Evolutionary conservation across 169 alveolate genomes (phyloP).

Genomic region (Amoebophrya sp.): DNA sequence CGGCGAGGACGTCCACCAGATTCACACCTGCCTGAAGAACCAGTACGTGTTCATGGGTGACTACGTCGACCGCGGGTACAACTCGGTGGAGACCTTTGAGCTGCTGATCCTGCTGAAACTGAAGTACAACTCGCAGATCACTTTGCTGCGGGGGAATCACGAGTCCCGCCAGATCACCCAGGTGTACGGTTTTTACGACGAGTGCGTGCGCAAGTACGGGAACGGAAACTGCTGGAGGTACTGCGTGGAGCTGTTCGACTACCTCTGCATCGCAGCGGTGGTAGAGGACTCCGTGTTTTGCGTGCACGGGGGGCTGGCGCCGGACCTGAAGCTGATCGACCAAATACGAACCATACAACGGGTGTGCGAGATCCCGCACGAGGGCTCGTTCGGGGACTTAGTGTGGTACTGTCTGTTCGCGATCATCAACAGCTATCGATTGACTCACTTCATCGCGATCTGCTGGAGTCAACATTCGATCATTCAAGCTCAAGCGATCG

Average conservation of each 20-base stretch:
- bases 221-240: constrained; percentile 81
- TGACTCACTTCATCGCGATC: no score
- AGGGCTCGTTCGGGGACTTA: constrained; percentile 81
- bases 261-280: constrained; percentile 81
- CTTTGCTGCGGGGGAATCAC: constrained; percentile 5
- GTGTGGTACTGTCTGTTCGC: background rate
- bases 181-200: constrained; percentile 93
- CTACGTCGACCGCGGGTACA: constrained; percentile 90
- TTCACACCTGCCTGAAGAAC: background rate
- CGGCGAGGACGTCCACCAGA: background rate
- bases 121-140: constrained; percentile 32
- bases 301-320: constrained; percentile 96
- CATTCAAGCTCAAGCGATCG: no score
- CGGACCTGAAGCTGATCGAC: constrained; percentile 78
- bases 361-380: constrained; percentile 82
- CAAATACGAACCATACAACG: constrained; percentile 53
- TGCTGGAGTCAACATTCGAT: no score
- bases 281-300: constrained; percentile 84
- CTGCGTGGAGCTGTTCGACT: constrained; percentile 88
- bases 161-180: constrained; percentile 55
- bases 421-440: no score
- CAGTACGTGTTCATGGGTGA: constrained; percentile 63
- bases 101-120: constrained; percentile 65
- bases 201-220: constrained; percentile 89
- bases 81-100: constrained; percentile 73